Evolutionary conservation across 2,329 filamentous ascomycete species (phyloP).

Genomic region (Coniosporium tulheliwenetii): DNA sequence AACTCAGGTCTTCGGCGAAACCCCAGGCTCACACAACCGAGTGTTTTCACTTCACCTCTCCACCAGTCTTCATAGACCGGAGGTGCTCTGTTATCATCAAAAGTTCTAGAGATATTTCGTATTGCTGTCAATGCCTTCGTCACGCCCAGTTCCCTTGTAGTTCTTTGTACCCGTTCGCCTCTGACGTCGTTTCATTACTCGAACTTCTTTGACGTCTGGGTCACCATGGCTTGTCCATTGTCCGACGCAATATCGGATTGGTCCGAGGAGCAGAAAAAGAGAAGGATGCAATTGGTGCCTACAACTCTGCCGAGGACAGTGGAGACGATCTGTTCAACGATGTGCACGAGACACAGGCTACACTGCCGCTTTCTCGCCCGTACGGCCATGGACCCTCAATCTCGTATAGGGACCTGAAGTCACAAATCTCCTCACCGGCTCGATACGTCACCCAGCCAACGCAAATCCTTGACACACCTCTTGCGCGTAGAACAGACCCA

Average conservation of each 20-base stretch:
- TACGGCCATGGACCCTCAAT: not conserved
- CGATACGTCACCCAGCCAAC: constrained; percentile 40
- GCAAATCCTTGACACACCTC: constrained; percentile 35
- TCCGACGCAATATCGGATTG: constrained; percentile 15
- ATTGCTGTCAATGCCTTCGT: not conserved
- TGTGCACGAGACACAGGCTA: constrained; percentile 31
- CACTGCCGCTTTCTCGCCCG: constrained; percentile 24
- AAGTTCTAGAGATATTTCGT: not conserved
- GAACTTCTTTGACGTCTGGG: not conserved
- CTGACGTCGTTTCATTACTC: not conserved
- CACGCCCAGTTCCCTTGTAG: not conserved
- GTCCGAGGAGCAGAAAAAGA: constrained; percentile 14
- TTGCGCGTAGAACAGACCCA: constrained; percentile 15
- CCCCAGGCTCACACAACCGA: not conserved
- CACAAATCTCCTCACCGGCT: not conserved
- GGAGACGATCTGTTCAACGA: constrained; percentile 33
- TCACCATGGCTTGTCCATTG: not conserved
- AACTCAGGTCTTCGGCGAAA: not conserved
- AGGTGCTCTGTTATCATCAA: not conserved
- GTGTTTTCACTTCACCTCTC: not conserved
- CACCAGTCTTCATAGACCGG: not conserved
- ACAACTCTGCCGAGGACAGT: constrained; percentile 25
- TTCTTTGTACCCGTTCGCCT: not conserved
- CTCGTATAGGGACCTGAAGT: not conserved
- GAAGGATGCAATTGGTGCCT: constrained; percentile 9